Conservation (phyloP, 1,284 basidiomycete species). For the Bjerkandera adusta region DNA sequence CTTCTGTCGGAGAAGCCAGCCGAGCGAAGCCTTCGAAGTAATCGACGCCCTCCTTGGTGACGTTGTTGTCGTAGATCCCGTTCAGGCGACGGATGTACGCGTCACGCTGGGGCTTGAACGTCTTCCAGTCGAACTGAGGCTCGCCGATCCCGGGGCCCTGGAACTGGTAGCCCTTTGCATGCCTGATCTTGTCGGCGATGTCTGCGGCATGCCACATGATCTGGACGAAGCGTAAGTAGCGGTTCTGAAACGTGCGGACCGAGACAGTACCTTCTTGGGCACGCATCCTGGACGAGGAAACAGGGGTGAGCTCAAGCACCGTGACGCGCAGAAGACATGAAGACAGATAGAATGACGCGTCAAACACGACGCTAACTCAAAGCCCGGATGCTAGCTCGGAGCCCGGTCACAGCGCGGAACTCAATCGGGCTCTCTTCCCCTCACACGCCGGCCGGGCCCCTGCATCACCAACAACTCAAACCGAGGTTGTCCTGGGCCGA, state of each 20-base stretch:
- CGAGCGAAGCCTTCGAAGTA: conserved; percentile 81
- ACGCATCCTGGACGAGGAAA: conserved; percentile 63
- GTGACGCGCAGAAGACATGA: too few relatives aligned
- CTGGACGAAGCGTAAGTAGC: conserved; percentile 38
- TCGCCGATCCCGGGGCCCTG: conserved; percentile 40
- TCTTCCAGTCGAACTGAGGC: conserved; percentile 83
- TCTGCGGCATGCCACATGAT: conserved; percentile 99
- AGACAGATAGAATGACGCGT: too few relatives aligned
- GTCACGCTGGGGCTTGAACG: conserved; percentile 93
- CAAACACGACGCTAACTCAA: too few relatives aligned
- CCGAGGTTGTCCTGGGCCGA: too few relatives aligned
- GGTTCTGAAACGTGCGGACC: background rate
- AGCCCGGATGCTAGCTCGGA: too few relatives aligned
- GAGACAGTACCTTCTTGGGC: conserved; percentile 72
- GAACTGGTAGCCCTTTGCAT: conserved; percentile 82
- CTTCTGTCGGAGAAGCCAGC: conserved; percentile 62
- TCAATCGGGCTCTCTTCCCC: too few relatives aligned
- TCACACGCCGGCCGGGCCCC: too few relatives aligned
- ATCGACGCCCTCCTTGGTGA: conserved; percentile 88
- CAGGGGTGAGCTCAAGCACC: background rate
- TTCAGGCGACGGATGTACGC: conserved; percentile 93
- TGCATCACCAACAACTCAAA: too few relatives aligned
- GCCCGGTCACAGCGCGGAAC: too few relatives aligned
- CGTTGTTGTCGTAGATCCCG: conserved; percentile 89
- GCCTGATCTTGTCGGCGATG: conserved; percentile 79